phyloP scores from a whole-genome alignment of 257 asterid genomes.

The Agastache rugosa region DNA sequence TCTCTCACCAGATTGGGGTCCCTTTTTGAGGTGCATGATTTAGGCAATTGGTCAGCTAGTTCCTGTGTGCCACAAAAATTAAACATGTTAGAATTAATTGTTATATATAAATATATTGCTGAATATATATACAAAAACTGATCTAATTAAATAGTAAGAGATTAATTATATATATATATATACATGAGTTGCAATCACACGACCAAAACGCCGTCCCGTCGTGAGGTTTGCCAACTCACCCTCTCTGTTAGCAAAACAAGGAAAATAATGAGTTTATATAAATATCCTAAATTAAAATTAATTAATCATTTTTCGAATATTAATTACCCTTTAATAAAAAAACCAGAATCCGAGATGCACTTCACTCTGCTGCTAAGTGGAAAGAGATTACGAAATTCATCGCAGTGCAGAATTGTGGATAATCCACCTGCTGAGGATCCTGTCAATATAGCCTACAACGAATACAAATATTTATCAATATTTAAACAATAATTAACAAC shows the following conservation, averaged over 20 bases:
- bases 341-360: background rate
- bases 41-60: slow-evolving; percentile 13
- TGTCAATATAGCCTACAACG: background rate
- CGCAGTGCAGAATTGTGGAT: background rate
- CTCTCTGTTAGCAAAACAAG: background rate
- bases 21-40: slow-evolving; percentile 33
- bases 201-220: background rate
- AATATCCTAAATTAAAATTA: background rate
- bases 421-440: background rate
- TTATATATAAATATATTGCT: background rate
- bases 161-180: background rate
- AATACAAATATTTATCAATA: no score
- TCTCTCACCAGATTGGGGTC: slow-evolving; percentile 27
- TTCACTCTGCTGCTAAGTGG: background rate
- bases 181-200: background rate
- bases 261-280: background rate
- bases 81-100: background rate
- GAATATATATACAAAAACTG: no score
- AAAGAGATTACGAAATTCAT: background rate
- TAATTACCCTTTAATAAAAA: background rate
- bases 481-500: no score
- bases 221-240: background rate
- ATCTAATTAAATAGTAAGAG: background rate
- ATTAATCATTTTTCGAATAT: no score
- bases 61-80: slow-evolving; percentile 5